Percentiles rank a stretch among this genome's conserved stretches.
phyloP scores from a whole-genome alignment of 805 yeast species.

The Lachancea nothofagi region DNA sequence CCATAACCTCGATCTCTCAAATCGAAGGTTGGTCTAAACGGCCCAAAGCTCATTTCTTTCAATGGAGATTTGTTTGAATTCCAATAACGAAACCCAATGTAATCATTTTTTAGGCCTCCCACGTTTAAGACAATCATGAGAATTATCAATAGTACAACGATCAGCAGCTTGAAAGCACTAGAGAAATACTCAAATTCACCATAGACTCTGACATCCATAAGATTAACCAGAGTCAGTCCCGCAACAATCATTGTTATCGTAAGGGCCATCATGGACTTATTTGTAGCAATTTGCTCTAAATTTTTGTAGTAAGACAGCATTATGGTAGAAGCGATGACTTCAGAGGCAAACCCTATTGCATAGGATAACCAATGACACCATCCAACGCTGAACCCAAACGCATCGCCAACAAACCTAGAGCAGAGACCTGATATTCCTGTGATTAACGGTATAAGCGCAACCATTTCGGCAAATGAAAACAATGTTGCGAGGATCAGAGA shows the following conservation, averaged over 20 bases:
- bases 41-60: conserved; percentile 49
- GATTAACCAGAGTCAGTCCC: conserved; percentile 43
- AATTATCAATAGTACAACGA: conserved; percentile 50
- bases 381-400: conserved; percentile 70
- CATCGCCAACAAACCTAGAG: conserved; percentile 70
- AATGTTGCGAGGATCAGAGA: conserved; percentile 61
- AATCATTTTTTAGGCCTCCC: conserved; percentile 39
- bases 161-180: conserved; percentile 52
- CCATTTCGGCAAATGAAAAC: conserved; percentile 76
- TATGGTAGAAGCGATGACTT: conserved; percentile 73
- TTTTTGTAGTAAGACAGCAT: conserved; percentile 63
- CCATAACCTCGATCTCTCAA: conserved; percentile 52
- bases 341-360: conserved; percentile 69
- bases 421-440: conserved; percentile 74
- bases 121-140: conserved; percentile 60
- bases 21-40: conserved; percentile 66
- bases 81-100: conserved; percentile 67
- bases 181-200: conserved; percentile 70
- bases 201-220: conserved; percentile 64
- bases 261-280: conserved; percentile 43
- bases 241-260: conserved; percentile 55
- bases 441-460: conserved; percentile 70
- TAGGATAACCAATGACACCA: conserved; percentile 71
- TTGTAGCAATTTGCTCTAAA: conserved; percentile 42
- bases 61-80: conserved; percentile 38